Evolutionary conservation across 371 early-diverging fungal genomes (phyloP).

Genomic region (Cokeromyces recurvatus): DNA sequence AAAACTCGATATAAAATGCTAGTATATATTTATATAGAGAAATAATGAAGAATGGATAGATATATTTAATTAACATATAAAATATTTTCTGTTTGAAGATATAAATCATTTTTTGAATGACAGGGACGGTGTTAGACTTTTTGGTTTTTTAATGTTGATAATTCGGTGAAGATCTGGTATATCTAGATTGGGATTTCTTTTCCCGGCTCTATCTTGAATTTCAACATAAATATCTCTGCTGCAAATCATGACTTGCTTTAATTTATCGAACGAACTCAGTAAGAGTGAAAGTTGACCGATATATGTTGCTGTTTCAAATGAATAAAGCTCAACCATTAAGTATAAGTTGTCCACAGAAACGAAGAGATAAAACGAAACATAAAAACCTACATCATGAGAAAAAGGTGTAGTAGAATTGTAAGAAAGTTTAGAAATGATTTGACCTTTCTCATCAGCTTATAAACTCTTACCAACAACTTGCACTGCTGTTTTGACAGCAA

Average conservation of each 20-base stretch:
- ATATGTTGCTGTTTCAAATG: slow-evolving; percentile 21
- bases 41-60: no score
- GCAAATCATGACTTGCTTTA: slow-evolving; percentile 19
- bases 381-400: slow-evolving; percentile 16
- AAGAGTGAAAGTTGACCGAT: slow-evolving; percentile 13
- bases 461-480: slow-evolving; percentile 17
- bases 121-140: slow-evolving; percentile 8
- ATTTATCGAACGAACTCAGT: slow-evolving; percentile 13
- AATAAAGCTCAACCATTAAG: slow-evolving; percentile 21
- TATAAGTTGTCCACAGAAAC: slow-evolving; percentile 11
- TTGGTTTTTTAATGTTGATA: slow-evolving; percentile 12
- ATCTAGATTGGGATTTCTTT: slow-evolving; percentile 9
- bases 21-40: slow-evolving; percentile 3
- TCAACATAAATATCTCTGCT: slow-evolving; percentile 14
- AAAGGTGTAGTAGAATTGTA: slow-evolving; percentile 1
- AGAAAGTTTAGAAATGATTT: slow-evolving; percentile 7
- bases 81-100: slow-evolving; percentile 8
- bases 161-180: slow-evolving; percentile 9
- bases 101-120: slow-evolving; percentile 14
- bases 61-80: slow-evolving; percentile 3
- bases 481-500: no score
- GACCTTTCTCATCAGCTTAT: slow-evolving; percentile 11
- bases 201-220: slow-evolving; percentile 4
- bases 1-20: slow-evolving; percentile 6
- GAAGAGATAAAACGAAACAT: slow-evolving; percentile 21